Evolutionary conservation across 768 basidiomycete species (phyloP), one percentile per base, ranked within the genome.

Genomic region (Tulasnella sp.): DNA sequence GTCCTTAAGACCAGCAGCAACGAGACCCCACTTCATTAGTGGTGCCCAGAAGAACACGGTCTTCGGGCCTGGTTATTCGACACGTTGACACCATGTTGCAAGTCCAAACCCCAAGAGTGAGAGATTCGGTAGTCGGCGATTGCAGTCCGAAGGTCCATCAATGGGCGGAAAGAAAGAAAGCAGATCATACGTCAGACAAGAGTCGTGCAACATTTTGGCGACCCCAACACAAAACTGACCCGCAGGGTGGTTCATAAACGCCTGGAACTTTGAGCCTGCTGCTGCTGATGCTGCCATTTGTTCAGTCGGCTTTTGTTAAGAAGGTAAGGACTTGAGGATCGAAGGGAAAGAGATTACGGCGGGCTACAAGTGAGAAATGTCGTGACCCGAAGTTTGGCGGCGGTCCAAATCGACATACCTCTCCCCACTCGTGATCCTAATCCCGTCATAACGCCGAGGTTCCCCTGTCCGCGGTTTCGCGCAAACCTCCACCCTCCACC

Each of bases 11-110:
- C 88, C 88, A 31, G 88, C 88, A 16, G 86, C 86, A 75, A 88
- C 88, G 77, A 89, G 85, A 54, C 85, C 86, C 88, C 88, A 88
- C 85, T 97, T 97, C 95, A 97, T 96, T 84, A 95, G 64, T 81
- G 95, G 96, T 7, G 92, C 96, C 97, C 97, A 99, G 88, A 99
- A 99, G 89, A 99, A 98, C 82, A 99, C 96, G 0, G 95, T 96
- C 88, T 93, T 96, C 77, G 94, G 94, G 72, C 94, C 94, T 96
- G 83, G 22, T 46, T 77, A 31, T 34, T 31, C 60, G 60, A 28
- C 60, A 64, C 60, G 60, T 31, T n/a, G 60, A 64, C 8, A 28
- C 12, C 20, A 64, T 14, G 8, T 64, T 64, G 9, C 69, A 77
- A 50, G 64, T 64, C 20, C 37, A 20, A 48, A 58, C 24, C 4